These are phyloP conservation scores for Aureobasidium sp. DNA, from an alignment of 2,329 filamentous ascomycete species.

Conservation along the genomic window DNA sequence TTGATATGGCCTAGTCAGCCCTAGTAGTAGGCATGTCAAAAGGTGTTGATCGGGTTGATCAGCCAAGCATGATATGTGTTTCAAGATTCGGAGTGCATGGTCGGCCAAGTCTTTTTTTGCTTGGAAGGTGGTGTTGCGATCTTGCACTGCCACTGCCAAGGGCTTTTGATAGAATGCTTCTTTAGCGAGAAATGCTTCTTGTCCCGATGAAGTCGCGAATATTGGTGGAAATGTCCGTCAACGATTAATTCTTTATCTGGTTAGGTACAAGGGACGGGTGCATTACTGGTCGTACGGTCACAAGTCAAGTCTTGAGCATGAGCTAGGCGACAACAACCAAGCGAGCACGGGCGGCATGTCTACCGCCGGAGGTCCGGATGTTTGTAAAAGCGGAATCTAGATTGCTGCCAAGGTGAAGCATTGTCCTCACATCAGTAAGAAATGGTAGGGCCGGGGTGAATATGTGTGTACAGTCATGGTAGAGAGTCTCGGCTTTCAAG, in stretches of 20 bases:
- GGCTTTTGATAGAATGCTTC: background rate
- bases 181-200: background rate
- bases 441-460: background rate
- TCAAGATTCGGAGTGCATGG: background rate
- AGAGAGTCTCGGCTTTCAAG: background rate
- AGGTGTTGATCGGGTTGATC: background rate
- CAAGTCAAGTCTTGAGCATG: no score
- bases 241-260: no score
- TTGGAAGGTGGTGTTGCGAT: background rate
- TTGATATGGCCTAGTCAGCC: background rate
- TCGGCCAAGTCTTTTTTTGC: background rate
- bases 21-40: background rate
- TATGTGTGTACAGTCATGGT: background rate
- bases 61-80: background rate
- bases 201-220: no score
- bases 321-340: background rate
- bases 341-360: background rate
- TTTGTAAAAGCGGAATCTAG: background rate
- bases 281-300: no score
- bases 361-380: background rate
- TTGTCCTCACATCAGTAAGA: background rate
- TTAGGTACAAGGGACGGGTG: no score
- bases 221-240: no score
- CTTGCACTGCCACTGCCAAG: constrained; percentile 3
- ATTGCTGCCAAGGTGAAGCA: background rate